Percentiles rank a stretch among this genome's conserved stretches.
These are phyloP conservation scores for Sporormia fimetaria DNA, from an alignment of 495 filamentous ascomycete genomes.

Conservation along the genomic window DNA sequence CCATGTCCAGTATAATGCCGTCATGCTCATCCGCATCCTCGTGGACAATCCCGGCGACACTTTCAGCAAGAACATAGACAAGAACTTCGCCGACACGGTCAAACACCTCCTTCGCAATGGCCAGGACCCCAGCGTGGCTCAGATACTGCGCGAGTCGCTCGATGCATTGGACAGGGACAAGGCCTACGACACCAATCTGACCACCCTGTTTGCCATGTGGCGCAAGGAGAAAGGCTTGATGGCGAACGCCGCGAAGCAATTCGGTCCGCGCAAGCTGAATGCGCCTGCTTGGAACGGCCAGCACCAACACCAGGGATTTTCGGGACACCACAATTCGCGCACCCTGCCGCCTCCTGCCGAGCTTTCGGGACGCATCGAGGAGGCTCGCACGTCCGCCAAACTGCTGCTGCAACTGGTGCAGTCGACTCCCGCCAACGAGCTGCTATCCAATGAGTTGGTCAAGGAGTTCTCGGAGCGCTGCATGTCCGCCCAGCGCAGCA, in stretches of 20 bases:
- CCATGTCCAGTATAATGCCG: slow-evolving; percentile 82
- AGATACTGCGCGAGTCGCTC: slow-evolving; percentile 78
- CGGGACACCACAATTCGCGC: slow-evolving; percentile 28
- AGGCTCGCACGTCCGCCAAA: slow-evolving; percentile 80
- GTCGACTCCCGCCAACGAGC: slow-evolving; percentile 63
- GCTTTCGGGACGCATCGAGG: slow-evolving; percentile 71
- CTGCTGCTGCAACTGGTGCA: slow-evolving; percentile 82
- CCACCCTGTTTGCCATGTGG: slow-evolving; percentile 68
- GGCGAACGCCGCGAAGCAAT: slow-evolving; percentile 17
- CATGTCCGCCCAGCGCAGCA: slow-evolving; percentile 58
- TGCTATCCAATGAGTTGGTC: slow-evolving; percentile 73
- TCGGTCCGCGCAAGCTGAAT: slow-evolving; percentile 18
- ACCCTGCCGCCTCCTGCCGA: slow-evolving; percentile 66
- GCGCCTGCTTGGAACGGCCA: slow-evolving; percentile 23
- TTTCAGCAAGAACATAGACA: slow-evolving; percentile 78
- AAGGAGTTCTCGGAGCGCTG: slow-evolving; percentile 88
- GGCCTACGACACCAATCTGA: slow-evolving; percentile 59
- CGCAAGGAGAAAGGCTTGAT: slow-evolving; percentile 58
- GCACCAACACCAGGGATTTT: not conserved
- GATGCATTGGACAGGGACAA: slow-evolving; percentile 60
- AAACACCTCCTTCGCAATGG: slow-evolving; percentile 66
- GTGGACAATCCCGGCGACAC: slow-evolving; percentile 80
- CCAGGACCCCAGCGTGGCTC: slow-evolving; percentile 63
- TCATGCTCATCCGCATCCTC: slow-evolving; percentile 92
- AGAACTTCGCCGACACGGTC: slow-evolving; percentile 61